Evolutionary conservation across 192 early-diverging fungal species (phyloP), one percentile per base, ranked within the genome.

Genomic region (Nowakowskiella sp.): DNA sequence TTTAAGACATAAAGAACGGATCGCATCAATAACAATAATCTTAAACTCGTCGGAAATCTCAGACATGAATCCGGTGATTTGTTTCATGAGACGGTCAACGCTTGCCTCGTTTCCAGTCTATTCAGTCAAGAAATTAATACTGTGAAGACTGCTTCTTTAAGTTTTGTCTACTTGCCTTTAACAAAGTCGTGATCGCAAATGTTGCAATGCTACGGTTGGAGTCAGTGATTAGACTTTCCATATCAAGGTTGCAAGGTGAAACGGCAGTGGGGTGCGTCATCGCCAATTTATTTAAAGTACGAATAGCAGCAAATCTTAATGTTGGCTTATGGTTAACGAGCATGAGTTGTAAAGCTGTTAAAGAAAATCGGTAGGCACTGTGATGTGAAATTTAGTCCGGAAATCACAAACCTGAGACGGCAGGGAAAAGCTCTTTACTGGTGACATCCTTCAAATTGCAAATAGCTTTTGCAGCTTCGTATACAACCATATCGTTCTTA

Each of bases 21-120:
- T 89, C 27, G 96, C 96, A 51, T 99, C 94, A 32, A 97, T 89
- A n/a, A 99, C 91, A 53, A 97, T 92, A 23, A 97, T 84, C 76
- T 99, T 99, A 78, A 97, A 99, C 64, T 99, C 96, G 67, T 96
- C 94, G 27, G 91, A 88, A 39, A 99, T 99, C 66, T 99, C 96
- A 9, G 81, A 75, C 91, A 99, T 97, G 60, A 99, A 97, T 16
- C 90, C 89, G 53, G 86, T 83, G 60, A 99, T 97, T 67, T 99
- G 96, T 73, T 99, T 97, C 91, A 99, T 94, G 61, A 99, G 73
- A 22, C 96, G 81, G 65, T 99, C 96, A 19, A 99, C 96, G 39
- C 85, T 88, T 3, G 90, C 89, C 61, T 97, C 96, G 68, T 91
- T 99, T 22, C 96, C 96, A 1, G 96, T 99, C 85, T 82, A 42